Base-by-base conservation (phyloP, 306 rosid genomes). In the Dryas octopetala region DNA sequence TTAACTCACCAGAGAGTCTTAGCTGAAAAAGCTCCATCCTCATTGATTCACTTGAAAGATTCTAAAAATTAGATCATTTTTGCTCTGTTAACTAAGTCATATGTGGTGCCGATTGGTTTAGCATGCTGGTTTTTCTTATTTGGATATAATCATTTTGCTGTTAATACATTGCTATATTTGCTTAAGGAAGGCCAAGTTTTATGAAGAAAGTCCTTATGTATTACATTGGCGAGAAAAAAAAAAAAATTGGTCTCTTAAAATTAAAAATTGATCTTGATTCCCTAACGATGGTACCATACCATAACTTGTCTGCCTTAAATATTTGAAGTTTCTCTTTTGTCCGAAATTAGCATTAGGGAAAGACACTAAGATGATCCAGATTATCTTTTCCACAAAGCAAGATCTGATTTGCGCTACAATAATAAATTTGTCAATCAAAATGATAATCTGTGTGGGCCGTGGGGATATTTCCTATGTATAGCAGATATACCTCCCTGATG, bases 331-430 rank as follows among this genome's bases (percentile, higher is more conserved):
- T 54, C 15, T 4, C 2, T 57, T 57, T 15, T n/a, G 2, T 43
- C 9, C 5, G 52, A 71, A 53, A 49, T 62, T 60, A 41, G n/a
- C 64, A 14, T 43, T 8, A 77, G 38, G 15, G 46, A 62, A 41
- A 62, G 45, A 26, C 69, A 50, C 52, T 26, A 4, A 10, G 40
- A 10, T 32, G 17, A 11, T 47, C 17, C 32, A 10, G 55, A 71
- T 13, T 12, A 14, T 62, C 40, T 9, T 28, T 40, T 70, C 19
- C 32, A 38, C 70, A 58, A 51, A 71, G 17, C 26, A 50, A 75
- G 73, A 38, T 61, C 65, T 79, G 75, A 73, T 58, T 76, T 74
- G 46, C 51, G 60, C 53, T 65, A 51, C 38, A 71, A 38, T 50
- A 74, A 43, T 76, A 53, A n/a, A 54, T 47, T 65, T 66, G 54